These are phyloP conservation scores for Aureobasidium mangrovei DNA, from an alignment of 2,329 filamentous ascomycete genomes.

Conservation along the genomic window DNA sequence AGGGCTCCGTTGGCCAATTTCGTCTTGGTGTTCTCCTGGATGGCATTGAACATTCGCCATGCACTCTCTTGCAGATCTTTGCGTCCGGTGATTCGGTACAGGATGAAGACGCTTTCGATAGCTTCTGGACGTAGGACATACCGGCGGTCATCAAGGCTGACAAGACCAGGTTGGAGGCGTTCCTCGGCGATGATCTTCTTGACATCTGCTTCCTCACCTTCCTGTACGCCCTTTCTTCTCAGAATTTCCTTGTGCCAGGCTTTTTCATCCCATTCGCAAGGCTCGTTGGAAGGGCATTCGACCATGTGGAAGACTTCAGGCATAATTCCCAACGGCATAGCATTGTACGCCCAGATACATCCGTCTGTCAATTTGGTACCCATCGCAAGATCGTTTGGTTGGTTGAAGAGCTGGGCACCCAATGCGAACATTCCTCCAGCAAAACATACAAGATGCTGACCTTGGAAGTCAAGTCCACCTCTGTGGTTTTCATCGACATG, in stretches of 20 bases:
- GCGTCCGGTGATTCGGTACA: conserved; percentile 52
- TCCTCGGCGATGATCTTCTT: conserved; percentile 30
- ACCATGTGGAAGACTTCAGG: conserved; percentile 49
- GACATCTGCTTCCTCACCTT: conserved; percentile 19
- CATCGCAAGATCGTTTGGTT: conserved; percentile 46
- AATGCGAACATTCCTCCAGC: conserved; percentile 55
- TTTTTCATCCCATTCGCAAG: conserved; percentile 47
- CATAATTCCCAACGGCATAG: conserved; percentile 51
- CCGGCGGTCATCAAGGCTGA: conserved; percentile 34
- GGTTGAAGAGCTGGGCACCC: conserved; percentile 48
- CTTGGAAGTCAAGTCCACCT: conserved; percentile 38
- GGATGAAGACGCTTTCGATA: conserved; percentile 53
- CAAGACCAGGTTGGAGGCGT: conserved; percentile 37
- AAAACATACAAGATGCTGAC: conserved; percentile 52
- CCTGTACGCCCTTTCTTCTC: conserved; percentile 15
- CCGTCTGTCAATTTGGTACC: conserved; percentile 50
- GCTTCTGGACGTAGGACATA: conserved; percentile 48
- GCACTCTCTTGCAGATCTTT: conserved; percentile 36
- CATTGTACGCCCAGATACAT: conserved; percentile 55
- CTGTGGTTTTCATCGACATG: conserved; percentile 23
- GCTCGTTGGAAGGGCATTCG: conserved; percentile 35
- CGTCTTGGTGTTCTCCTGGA: conserved; percentile 35
- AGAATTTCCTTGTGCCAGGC: conserved; percentile 38
- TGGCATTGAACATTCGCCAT: conserved; percentile 44
- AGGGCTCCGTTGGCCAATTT: conserved; percentile 39